Evolutionary conservation across 1,284 basidiomycete genomes (phyloP).

Genomic region (Ceratobasidium sp.): DNA sequence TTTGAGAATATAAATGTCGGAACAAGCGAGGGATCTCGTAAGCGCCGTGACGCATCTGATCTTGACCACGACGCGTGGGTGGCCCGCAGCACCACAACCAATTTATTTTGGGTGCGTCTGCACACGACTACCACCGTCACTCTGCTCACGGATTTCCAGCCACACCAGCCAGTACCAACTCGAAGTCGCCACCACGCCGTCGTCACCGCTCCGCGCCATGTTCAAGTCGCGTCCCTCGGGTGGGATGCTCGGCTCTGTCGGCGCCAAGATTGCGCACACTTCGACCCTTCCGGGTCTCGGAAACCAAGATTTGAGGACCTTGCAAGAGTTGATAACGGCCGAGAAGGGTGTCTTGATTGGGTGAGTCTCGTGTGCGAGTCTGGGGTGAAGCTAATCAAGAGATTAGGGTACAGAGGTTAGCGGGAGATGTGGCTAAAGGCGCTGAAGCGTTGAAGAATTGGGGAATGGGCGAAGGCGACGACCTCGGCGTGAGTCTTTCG

Average conservation of each 20-base stretch:
- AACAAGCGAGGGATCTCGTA: background rate
- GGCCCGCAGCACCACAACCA: conserved; percentile 28
- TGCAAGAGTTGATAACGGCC: conserved; percentile 90
- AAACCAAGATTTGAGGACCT: conserved; percentile 82
- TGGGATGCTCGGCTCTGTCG: conserved; percentile 53
- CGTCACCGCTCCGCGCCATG: conserved; percentile 29
- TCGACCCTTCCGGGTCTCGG: conserved; percentile 82
- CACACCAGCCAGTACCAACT: background rate
- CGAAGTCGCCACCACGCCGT: conserved; percentile 23
- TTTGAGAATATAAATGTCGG: background rate
- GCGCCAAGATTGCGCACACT: conserved; percentile 86
- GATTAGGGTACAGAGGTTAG: conserved; percentile 72
- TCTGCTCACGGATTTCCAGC: background rate
- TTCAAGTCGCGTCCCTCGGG: conserved; percentile 46
- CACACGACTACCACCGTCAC: conserved; percentile 8
- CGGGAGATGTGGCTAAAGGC: conserved; percentile 75
- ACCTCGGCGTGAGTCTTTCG: conserved; percentile 72
- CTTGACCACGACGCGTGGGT: background rate
- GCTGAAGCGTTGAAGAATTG: conserved; percentile 81
- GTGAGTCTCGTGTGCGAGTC: conserved; percentile 50
- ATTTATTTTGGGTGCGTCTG: conserved; percentile 1
- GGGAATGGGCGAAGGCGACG: conserved; percentile 89
- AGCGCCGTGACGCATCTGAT: background rate
- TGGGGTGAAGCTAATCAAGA: background rate
- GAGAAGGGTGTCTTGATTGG: conserved; percentile 86